Base-by-base conservation (phyloP, 345 rosid genomes). In the Lepidium aucheri region DNA sequence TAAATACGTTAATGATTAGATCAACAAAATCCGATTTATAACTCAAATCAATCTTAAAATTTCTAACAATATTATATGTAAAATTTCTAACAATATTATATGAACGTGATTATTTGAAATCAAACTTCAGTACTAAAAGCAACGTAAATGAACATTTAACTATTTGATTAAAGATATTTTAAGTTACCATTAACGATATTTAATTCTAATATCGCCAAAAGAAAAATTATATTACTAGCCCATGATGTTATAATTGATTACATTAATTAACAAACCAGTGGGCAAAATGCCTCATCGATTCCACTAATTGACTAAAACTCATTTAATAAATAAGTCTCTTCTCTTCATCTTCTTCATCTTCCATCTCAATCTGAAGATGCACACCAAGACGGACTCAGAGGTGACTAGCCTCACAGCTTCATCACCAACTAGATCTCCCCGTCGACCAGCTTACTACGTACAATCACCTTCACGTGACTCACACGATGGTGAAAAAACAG, bases 381-480 rank as follows among this genome's bases (percentile, higher is more conserved):
- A 93, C 58, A 80, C 91, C 18, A 93, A 93, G 67, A 90, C 98
- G 3, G 97, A 93, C 65, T 93, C 97, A 0, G 98, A 93, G 79
- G 97, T 86, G 9, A 93, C 97, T 28, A 93, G 97, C 76, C 78
- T 82, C 33, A 85, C 94, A 6, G 78, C 91, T 9, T 90, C 98
- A 5, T 87, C 98, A 1, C 98, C 97, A 4, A 83, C 91, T 5
- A 84, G 96, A 72, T 91, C 98, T 56, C 95, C 95, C 0, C 98
- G 96, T 70, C 86, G 97, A 2, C 90, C 90, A 0, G 98, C 72
- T 1, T 93, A 93, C 86, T 93, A 80, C 68, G 98, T 93, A 5
- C 98, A 93, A 77, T 84, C 91, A 67, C 98, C 97, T 4, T 90
- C 96, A 1, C 78, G 98, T 7, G 98, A 92, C 60, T 92, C 98